Percentiles rank a stretch among this genome's conserved stretches.
Evolutionary conservation across 2,329 filamentous ascomycete genomes (phyloP).

Genomic region (Ophiognomonia clavigignenti-juglandacearum): DNA sequence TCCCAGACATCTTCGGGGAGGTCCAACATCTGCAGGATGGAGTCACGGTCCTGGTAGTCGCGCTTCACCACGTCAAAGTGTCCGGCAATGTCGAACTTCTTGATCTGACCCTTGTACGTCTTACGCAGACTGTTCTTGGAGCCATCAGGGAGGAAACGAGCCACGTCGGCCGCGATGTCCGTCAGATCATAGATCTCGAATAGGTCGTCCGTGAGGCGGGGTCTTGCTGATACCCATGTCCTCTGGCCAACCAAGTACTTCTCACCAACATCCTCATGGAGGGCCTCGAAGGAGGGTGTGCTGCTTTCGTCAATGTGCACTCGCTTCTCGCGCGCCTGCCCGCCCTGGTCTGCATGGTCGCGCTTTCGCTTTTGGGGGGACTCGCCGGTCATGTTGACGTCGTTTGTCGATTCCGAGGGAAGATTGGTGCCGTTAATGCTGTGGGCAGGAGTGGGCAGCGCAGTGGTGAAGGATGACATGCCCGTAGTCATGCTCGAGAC

Average conservation of each 20-base stretch:
- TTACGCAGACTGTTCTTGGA: constrained; percentile 64
- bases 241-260: constrained; percentile 63
- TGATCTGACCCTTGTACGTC: constrained; percentile 65
- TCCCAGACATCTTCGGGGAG: constrained; percentile 54
- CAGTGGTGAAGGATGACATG: constrained; percentile 45
- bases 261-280: constrained; percentile 61
- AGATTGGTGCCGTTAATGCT: constrained; percentile 55
- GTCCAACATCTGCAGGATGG: constrained; percentile 47
- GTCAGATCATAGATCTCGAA: constrained; percentile 54
- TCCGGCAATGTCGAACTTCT: constrained; percentile 56
- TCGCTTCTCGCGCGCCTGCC: constrained; percentile 54
- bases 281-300: constrained; percentile 57
- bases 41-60: constrained; percentile 44
- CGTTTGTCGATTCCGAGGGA: constrained; percentile 36
- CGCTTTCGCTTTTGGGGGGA: constrained; percentile 60
- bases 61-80: constrained; percentile 57
- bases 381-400: constrained; percentile 43
- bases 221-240: constrained; percentile 32
- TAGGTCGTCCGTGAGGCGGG: constrained; percentile 50
- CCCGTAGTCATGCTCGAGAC: constrained; percentile 47
- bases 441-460: constrained; percentile 58
- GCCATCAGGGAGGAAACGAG: constrained; percentile 59
- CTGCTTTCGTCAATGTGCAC: constrained; percentile 56
- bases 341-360: constrained; percentile 45
- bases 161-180: constrained; percentile 55